Evolutionary conservation across 345 rosid species (phyloP).

Genomic region (Brassica carinata): DNA sequence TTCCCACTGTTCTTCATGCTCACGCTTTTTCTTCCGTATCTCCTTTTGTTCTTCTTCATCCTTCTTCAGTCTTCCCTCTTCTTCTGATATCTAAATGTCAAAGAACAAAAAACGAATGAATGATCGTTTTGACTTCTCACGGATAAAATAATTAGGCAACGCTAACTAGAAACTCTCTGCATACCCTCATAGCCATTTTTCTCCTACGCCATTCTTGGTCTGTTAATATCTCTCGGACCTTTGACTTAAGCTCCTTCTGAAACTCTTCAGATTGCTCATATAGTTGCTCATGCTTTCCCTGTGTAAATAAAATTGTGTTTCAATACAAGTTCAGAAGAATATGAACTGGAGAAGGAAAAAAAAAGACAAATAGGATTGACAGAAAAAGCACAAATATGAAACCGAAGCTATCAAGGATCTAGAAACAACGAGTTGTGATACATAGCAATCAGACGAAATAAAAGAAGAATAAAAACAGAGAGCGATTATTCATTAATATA

Average conservation of each 20-base stretch:
- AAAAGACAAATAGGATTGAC: neutral
- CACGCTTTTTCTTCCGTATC: conserved; percentile 96
- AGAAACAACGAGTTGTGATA: conserved; percentile 2
- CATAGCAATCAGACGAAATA: conserved; percentile 2
- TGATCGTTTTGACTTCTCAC: conserved; percentile 8
- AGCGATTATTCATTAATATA: too few relatives aligned
- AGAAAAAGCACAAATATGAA: neutral
- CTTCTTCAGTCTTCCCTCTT: conserved; percentile 97
- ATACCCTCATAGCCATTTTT: conserved; percentile 98
- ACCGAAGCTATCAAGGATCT: neutral
- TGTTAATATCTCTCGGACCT: too few relatives aligned
- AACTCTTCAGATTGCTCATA: conserved; percentile 77
- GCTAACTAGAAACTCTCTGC: conserved; percentile 32
- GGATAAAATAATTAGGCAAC: conserved; percentile 1
- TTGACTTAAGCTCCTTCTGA: conserved; percentile 63
- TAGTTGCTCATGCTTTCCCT: conserved; percentile 88
- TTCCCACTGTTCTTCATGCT: conserved; percentile 99
- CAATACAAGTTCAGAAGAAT: conserved; percentile 4
- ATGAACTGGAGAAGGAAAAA: neutral
- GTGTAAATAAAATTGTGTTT: conserved; percentile 23
- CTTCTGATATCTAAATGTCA: conserved; percentile 82
- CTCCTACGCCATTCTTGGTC: conserved; percentile 70
- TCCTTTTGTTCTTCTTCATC: conserved; percentile 98
- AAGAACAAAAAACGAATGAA: conserved; percentile 15
- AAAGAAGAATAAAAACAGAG: too few relatives aligned